These are phyloP conservation scores for Dimargaris cristalligena DNA, from an alignment of 192 early-diverging fungal genomes.

Conservation along the genomic window DNA sequence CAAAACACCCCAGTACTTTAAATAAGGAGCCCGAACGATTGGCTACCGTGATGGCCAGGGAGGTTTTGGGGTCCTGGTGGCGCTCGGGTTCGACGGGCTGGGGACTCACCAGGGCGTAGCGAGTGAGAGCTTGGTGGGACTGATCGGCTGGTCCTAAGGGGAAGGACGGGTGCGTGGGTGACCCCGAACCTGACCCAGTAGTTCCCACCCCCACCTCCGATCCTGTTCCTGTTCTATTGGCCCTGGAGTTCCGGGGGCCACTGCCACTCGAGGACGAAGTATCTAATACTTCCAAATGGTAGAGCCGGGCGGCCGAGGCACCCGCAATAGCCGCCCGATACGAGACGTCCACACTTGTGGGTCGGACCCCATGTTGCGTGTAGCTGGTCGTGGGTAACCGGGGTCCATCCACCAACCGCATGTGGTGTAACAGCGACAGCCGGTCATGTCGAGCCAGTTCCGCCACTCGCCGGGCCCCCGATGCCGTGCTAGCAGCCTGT, in stretches of 20 bases:
- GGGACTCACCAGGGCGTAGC: constrained; percentile 3
- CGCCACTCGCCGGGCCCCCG: not conserved
- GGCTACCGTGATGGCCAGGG: constrained; percentile 6
- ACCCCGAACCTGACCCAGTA: not conserved
- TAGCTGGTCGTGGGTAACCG: not conserved
- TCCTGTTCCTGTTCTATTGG: no score
- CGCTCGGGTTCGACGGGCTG: constrained; percentile 1
- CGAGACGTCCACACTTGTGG: not conserved
- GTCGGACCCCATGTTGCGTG: not conserved
- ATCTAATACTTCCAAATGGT: not conserved
- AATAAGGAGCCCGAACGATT: constrained; percentile 11
- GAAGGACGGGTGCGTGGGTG: no score
- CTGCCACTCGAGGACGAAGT: no score
- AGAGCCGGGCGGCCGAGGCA: not conserved
- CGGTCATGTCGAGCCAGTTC: not conserved
- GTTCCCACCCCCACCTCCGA: no score
- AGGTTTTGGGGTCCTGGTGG: constrained; percentile 7
- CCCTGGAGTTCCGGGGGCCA: no score
- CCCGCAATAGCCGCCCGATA: constrained; percentile 4
- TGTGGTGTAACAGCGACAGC: not conserved
- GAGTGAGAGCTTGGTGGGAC: not conserved
- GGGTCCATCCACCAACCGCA: not conserved
- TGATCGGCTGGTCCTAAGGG: no score
- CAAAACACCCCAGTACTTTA: constrained; percentile 12
- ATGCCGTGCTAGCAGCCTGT: constrained; percentile 7